Evolutionary conservation across 306 rosid species (phyloP).

Genomic region (Trifolium fragiferum): DNA sequence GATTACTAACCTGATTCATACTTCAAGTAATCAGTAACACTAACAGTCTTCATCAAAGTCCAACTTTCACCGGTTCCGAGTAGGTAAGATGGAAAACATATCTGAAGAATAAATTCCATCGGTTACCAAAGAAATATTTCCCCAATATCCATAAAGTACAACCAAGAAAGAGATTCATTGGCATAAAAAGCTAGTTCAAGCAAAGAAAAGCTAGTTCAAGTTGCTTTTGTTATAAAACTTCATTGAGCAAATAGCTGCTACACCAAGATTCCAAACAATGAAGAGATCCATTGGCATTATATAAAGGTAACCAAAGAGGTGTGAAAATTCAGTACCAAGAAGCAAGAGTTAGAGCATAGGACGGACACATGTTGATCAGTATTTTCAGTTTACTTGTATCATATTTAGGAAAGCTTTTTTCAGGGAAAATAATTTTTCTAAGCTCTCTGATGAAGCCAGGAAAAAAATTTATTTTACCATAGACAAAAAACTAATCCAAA

Average conservation of each 20-base stretch:
- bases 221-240: conserved; percentile 14
- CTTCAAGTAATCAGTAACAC: conserved; percentile 92
- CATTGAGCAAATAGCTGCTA: conserved; percentile 3
- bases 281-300: not conserved
- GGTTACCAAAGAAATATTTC: conserved; percentile 17
- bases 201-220: conserved; percentile 3
- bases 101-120: conserved; percentile 54
- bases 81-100: conserved; percentile 89
- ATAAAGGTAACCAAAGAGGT: not conserved
- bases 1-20: conserved; percentile 80
- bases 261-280: not conserved
- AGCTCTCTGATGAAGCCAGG: not conserved
- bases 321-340: not conserved
- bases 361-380: not conserved
- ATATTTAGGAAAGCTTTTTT: not conserved
- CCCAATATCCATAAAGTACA: conserved; percentile 4
- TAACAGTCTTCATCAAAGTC: conserved; percentile 92
- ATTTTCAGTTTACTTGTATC: not conserved
- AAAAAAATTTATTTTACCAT: not conserved
- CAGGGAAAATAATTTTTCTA: not conserved
- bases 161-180: too few species aligned
- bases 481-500: too few species aligned
- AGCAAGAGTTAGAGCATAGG: not conserved
- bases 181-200: too few species aligned
- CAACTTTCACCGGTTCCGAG: conserved; percentile 91